Evolutionary conservation across 345 rosid species (phyloP), one percentile per base, ranked within the genome.

Genomic region (Eucalyptus tenuipes): DNA sequence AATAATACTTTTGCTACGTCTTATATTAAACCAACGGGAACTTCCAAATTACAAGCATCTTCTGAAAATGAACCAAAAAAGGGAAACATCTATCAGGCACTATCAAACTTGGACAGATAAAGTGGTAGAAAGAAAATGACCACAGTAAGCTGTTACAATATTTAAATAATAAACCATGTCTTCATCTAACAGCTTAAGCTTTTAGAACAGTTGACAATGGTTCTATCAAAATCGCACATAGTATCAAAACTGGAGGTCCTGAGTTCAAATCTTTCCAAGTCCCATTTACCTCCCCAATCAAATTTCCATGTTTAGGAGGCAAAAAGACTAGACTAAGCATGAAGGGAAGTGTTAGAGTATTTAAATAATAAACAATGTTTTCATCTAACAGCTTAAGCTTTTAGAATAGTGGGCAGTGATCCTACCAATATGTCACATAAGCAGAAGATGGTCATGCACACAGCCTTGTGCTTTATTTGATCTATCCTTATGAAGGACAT

Each of bases 191-290:
- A 20, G 25, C 5, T 52, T 52, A 52, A 52, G 25, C 25, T 52
- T 52, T 52, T 52, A 52, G 57, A 52, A 52, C 25, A 52, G 2
- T 8, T 20, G 25, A 2, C 57, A 52, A 52, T 52, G 10, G 25
- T 52, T 2, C 57, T 52, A 20, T 20, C 57, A 52, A 52, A 52
- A 1, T 52, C 57, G 18, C 10, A 52, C 57, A 20, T 8, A 24
- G 25, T 52, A 52, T 52, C 5, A 52, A 0, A 52, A 2, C 5
- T 52, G 25, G 0, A 52, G 25, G 25, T 52, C 5, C 2, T 52
- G 10, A 52, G 25, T 52, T 52, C 10, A 0, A 52, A 52, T 52
- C 0, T 52, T 52, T 52, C 1, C 10, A 52, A 0, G 57, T 52
- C 57, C 10, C 57, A 52, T 52, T 52, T 52, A 52, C 57, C 57